Percentiles rank a stretch among this genome's conserved stretches.
Evolutionary conservation across 2,329 filamentous ascomycete genomes (phyloP).

Genomic region (Trichoderma koningiopsis): DNA sequence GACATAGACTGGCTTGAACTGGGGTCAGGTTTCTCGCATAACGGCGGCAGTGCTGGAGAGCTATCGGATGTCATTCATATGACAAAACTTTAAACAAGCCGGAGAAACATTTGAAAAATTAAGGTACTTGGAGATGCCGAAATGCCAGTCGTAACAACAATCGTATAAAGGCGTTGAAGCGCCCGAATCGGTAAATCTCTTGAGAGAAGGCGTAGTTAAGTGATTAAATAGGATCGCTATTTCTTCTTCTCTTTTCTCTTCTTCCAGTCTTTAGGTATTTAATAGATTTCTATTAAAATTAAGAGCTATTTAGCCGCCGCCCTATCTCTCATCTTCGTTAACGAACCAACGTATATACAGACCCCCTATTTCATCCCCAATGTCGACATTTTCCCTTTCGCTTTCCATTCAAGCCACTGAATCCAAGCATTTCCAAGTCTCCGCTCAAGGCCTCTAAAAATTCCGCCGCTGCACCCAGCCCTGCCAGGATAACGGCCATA

Average conservation of each 20-base stretch:
- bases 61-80: neutral
- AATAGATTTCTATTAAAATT: neutral
- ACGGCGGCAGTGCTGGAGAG: neutral
- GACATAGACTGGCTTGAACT: neutral
- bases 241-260: neutral
- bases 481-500: slow-evolving; percentile 17
- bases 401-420: neutral
- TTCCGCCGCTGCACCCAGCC: slow-evolving; percentile 15
- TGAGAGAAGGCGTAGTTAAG: neutral
- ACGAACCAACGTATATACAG: neutral
- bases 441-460: neutral
- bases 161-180: neutral
- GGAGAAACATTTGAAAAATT: neutral
- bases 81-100: neutral
- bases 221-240: neutral
- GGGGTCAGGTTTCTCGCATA: neutral
- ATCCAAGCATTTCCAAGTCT: neutral
- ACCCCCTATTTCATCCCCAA: neutral
- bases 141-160: neutral
- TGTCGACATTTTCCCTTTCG: neutral
- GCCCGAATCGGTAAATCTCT: neutral
- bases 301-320: neutral
- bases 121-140: neutral
- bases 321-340: neutral
- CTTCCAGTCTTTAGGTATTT: neutral